Conservation (phyloP, 305 asterid species). For the Lippia alba region DNA sequence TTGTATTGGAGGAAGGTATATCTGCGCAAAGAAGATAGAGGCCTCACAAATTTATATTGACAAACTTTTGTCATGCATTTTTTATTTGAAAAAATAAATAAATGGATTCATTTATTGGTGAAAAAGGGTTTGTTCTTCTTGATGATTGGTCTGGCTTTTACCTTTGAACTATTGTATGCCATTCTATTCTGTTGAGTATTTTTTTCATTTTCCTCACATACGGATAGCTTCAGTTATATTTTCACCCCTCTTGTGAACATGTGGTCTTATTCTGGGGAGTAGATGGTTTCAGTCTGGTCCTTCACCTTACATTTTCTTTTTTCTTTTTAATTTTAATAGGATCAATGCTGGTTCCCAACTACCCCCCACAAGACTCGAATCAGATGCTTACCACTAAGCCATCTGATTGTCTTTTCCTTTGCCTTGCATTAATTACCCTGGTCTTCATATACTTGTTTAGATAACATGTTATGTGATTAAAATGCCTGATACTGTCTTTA, state of each 20-base stretch:
- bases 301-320: too few species aligned
- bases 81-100: constrained; percentile 21
- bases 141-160: constrained; percentile 1
- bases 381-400: too few species aligned
- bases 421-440: constrained; percentile 26
- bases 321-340: too few species aligned
- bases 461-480: constrained; percentile 21
- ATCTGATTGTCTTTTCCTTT: too few species aligned
- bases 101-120: constrained; percentile 25
- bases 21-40: constrained; percentile 20
- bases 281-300: constrained; percentile 25
- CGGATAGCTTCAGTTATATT: constrained; percentile 16
- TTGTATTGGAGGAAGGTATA: constrained; percentile 13
- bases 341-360: too few species aligned
- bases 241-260: constrained; percentile 25
- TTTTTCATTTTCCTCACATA: constrained; percentile 16
- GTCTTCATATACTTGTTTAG: constrained; percentile 24
- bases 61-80: constrained; percentile 2
- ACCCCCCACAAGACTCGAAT: too few species aligned
- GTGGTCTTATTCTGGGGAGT: constrained; percentile 10
- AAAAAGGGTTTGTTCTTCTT: constrained; percentile 20
- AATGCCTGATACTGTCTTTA: constrained; percentile 27
- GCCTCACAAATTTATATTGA: constrained; percentile 13
- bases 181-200: not conserved
- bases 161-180: constrained; percentile 3